Evolutionary conservation across 2,329 filamentous ascomycete genomes (phyloP), one percentile per base, ranked within the genome.

Genomic region (Lecanicillium sp.): DNA sequence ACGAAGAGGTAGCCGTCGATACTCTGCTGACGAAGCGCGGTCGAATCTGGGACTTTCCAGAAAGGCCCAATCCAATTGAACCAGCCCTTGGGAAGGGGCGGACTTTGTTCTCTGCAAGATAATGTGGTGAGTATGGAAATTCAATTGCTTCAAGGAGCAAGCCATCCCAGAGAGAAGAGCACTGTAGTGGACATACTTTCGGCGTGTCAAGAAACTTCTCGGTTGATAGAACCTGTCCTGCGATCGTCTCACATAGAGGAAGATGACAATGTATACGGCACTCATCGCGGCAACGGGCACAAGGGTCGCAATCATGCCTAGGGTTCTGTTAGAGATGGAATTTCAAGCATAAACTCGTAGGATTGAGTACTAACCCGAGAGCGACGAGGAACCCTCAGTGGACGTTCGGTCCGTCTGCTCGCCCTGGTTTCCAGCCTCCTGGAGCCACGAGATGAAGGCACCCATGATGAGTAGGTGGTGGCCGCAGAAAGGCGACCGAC

Each of bases 11-110:
- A 96, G 22, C 83, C 80, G 57, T 96, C 90, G 46, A 96, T 74
- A 3, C 86, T 88, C 57, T 88, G 84, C 60, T 94, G 86, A 49
- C 89, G 83, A 29, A 95, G 73, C 18, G 88, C 73, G 51, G 86
- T 92, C 43, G 78, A 79, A 59, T 95, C 89, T 5, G 72, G 68
- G 33, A 78, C 61, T 49, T 73, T 73, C 62, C 73, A 75, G 59
- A 84, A 79, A 9, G 71, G 64, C 29, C 58, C 59, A 45, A 85
- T 60, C 80, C 80, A 85, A 49, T 71, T 68, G 52, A 80, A 68
- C 36, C 73, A 57, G 31, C 78, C 77, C n/a, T 54, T 63, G 3
- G 75, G 71, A 2, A 78, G 65, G 13, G 63, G 55, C 2, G 73
- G 73, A 35, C 71, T 73, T 27, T 76, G 73, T 50, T 80, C 71